A percentile compares a stretch with the other conserved stretches of the same genome.
Evolutionary conservation across 1,139 yeast species (phyloP).

Genomic region (Diutina siamensis): DNA sequence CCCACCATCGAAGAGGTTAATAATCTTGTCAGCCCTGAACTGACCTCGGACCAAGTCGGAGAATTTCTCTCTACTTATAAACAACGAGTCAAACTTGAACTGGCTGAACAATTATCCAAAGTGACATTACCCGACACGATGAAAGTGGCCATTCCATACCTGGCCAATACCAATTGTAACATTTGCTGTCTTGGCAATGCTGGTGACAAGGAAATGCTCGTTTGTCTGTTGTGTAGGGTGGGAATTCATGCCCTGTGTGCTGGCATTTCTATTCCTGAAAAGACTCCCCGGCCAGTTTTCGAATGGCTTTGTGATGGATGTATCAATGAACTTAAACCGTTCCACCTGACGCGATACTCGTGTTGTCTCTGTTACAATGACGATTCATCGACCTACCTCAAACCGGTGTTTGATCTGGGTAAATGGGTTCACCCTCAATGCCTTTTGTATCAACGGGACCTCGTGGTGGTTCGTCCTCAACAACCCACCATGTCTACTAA

Average conservation of each 20-base stretch:
- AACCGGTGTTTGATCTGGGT: conserved; percentile 51
- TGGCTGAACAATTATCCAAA: background rate
- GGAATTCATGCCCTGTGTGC: conserved; percentile 64
- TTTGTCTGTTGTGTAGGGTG: conserved; percentile 61
- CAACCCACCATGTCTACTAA: conserved; percentile 8
- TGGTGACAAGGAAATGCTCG: conserved; percentile 23
- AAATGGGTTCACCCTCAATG: conserved; percentile 80
- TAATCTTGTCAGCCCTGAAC: conserved; percentile 7
- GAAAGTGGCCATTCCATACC: background rate
- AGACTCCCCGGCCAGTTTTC: conserved; percentile 15
- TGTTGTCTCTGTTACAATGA: conserved; percentile 58
- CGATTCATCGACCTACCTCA: conserved; percentile 40
- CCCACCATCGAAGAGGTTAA: background rate
- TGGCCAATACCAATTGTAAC: background rate
- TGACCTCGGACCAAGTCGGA: conserved; percentile 7
- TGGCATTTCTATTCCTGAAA: conserved; percentile 32
- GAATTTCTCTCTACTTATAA: conserved; percentile 12
- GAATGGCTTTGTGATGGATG: conserved; percentile 84
- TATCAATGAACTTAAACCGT: conserved; percentile 55
- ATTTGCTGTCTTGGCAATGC: background rate
- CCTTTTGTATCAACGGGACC: conserved; percentile 38
- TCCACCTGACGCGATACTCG: conserved; percentile 42
- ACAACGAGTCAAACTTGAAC: background rate
- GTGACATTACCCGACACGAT: background rate
- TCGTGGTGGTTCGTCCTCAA: conserved; percentile 14